Conservation (phyloP, 2,329 filamentous ascomycete species). For the Apiospora kogelbergensis region DNA sequence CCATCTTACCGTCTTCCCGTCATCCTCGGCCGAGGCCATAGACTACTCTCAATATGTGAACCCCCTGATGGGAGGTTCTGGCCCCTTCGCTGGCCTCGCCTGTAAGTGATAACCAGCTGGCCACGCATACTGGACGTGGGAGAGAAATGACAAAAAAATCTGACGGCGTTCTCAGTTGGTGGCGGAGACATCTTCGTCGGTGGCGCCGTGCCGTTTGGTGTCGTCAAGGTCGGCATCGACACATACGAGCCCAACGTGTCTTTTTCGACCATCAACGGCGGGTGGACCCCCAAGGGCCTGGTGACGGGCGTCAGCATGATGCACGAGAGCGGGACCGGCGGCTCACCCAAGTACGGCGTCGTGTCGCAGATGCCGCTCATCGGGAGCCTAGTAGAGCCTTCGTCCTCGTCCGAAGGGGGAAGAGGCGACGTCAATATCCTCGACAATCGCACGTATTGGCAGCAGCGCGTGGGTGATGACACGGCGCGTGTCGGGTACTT, state of each 20-base stretch:
- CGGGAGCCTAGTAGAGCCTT: conserved; percentile 62
- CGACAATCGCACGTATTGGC: conserved; percentile 50
- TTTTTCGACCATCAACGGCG: conserved; percentile 52
- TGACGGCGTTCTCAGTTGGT: neutral
- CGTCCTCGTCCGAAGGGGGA: conserved; percentile 30
- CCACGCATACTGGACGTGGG: neutral
- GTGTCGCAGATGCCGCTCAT: conserved; percentile 51
- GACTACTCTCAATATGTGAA: conserved; percentile 46
- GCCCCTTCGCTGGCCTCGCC: conserved; percentile 27
- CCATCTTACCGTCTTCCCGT: neutral
- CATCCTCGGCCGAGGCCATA: conserved; percentile 17
- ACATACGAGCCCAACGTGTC: conserved; percentile 36
- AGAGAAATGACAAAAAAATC: neutral
- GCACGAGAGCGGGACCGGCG: conserved; percentile 60
- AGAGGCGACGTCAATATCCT: conserved; percentile 64
- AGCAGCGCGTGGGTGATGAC: conserved; percentile 25
- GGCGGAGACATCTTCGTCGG: conserved; percentile 45
- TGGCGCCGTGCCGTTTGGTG: conserved; percentile 37
- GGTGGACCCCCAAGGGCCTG: conserved; percentile 52
- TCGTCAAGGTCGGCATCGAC: conserved; percentile 60
- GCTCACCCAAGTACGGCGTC: conserved; percentile 18
- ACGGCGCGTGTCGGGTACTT: conserved; percentile 30
- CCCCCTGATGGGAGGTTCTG: conserved; percentile 52
- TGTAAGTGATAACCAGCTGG: neutral
- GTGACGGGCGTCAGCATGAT: conserved; percentile 58